phyloP scores from a whole-genome alignment of 257 asterid genomes.

The Datura wrightii region DNA sequence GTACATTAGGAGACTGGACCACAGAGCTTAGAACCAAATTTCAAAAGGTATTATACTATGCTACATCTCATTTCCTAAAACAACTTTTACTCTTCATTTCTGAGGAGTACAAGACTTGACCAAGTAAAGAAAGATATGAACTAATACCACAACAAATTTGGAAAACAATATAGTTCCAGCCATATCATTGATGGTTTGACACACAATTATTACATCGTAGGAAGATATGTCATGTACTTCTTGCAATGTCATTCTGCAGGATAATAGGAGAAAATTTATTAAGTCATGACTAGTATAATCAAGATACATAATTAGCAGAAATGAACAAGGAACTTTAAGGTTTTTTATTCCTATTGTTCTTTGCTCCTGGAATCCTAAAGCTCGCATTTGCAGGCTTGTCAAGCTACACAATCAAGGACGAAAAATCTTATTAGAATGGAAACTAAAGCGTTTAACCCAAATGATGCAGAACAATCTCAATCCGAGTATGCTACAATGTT shows the following conservation, averaged over 20 bases:
- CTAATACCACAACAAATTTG: not conserved
- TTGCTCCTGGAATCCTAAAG: not conserved
- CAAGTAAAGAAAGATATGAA: not conserved
- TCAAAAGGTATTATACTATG: slow-evolving; percentile 53
- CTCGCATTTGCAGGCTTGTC: slow-evolving; percentile 59
- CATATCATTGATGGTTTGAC: slow-evolving; percentile 14
- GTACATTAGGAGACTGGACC: slow-evolving; percentile 92
- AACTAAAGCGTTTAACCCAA: slow-evolving; percentile 51
- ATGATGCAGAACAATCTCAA: slow-evolving; percentile 46
- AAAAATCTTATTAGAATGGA: slow-evolving; percentile 73
- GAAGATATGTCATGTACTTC: not conserved
- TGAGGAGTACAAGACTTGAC: slow-evolving; percentile 3
- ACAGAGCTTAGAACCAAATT: slow-evolving; percentile 72
- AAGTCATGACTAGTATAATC: not conserved
- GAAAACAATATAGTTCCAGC: not conserved
- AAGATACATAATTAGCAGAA: not conserved
- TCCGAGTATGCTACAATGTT: slow-evolving; percentile 49
- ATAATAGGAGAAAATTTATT: not conserved
- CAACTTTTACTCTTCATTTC: slow-evolving; percentile 22
- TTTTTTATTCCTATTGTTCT: not conserved
- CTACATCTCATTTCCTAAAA: not conserved
- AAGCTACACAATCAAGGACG: slow-evolving; percentile 44
- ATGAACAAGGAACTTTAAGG: not conserved
- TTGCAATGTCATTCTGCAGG: not conserved
- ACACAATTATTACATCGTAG: not conserved